Evolutionary conservation across 1,284 basidiomycete genomes (phyloP), one percentile per base, ranked within the genome.

Genomic region (Ganoderma leucocontextum): DNA sequence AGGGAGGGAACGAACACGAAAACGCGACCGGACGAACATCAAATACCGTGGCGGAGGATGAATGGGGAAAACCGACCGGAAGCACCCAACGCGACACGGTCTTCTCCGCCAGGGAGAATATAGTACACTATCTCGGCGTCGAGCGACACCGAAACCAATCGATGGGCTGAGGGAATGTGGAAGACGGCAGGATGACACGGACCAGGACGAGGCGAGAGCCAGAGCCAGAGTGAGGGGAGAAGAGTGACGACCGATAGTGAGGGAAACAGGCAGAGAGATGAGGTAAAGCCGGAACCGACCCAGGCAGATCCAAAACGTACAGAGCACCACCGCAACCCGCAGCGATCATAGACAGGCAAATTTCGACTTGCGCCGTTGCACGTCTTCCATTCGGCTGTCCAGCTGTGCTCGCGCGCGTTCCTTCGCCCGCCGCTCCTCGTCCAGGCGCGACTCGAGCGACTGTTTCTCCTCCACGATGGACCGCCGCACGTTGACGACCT

Each of bases 391-490:
- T 72, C 95, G 89, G 47, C 87, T 85, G 78, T 95, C 94, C 33
- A 96, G 87, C 79, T 95, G 94, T 66, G 90, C 89, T 64, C 93
- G 90, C 55, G 89, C 92, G 39, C 93, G 89, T 78, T 95, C 93
- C 81, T 95, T 95, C 17, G 90, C 90, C 76, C 86, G 87, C 64
- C 92, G 89, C 80, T 96, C 94, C 78, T 95, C 93, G 75, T 93
- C 91, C 49, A 95, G 82, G 64, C 89, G 87, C 69, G 89, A 87
- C 78, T 96, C 93, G 52, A 95, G 84, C 52, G 91, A 90, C 76
- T 94, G 92, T 79, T 95, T 95, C 83, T 95, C 93, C 80, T 94
- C 91, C 41, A 91, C 90, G 69, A 96, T 87, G 52, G 92, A 93
- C 76, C 88, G 86, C 66, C 94, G 91, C 64, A 94, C 91, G 64